These are phyloP conservation scores for Colletotrichum scovillei DNA, from an alignment of 2,329 filamentous ascomycete genomes.

Conservation along the genomic window DNA sequence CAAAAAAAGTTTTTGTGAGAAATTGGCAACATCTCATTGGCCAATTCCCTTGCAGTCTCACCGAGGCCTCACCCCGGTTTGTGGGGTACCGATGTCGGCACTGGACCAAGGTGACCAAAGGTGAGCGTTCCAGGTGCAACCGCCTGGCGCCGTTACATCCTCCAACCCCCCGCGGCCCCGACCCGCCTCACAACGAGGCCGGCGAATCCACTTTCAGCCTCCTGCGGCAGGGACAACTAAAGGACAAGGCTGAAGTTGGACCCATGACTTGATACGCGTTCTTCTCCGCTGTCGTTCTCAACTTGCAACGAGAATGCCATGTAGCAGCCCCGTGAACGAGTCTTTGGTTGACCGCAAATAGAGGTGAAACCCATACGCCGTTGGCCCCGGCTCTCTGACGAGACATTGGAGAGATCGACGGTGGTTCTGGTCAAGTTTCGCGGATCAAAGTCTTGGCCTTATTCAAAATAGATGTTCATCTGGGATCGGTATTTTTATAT, in stretches of 20 bases:
- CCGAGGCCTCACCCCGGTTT: neutral
- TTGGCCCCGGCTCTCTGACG: neutral
- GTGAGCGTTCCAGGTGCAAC: neutral
- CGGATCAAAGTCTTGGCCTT: neutral
- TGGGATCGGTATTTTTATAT: too few species aligned
- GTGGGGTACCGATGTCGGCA: neutral
- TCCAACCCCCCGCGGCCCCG: neutral
- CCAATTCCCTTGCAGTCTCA: neutral
- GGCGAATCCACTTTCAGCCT: neutral
- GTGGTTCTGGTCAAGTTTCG: neutral
- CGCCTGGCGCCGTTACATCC: neutral
- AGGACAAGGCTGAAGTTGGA: neutral
- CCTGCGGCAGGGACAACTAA: too few species aligned
- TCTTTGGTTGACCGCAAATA: neutral
- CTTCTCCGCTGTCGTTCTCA: too few species aligned
- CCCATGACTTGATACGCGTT: too few species aligned
- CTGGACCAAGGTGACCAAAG: neutral
- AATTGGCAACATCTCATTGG: neutral
- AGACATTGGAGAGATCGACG: neutral
- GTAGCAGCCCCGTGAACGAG: neutral
- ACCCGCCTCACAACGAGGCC: neutral
- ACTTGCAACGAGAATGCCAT: too few species aligned
- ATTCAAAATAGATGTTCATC: neutral
- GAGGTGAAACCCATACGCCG: neutral
- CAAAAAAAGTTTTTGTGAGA: neutral